Conservation (phyloP, 2,329 filamentous ascomycete genomes). For the Fusarium nygamai region DNA sequence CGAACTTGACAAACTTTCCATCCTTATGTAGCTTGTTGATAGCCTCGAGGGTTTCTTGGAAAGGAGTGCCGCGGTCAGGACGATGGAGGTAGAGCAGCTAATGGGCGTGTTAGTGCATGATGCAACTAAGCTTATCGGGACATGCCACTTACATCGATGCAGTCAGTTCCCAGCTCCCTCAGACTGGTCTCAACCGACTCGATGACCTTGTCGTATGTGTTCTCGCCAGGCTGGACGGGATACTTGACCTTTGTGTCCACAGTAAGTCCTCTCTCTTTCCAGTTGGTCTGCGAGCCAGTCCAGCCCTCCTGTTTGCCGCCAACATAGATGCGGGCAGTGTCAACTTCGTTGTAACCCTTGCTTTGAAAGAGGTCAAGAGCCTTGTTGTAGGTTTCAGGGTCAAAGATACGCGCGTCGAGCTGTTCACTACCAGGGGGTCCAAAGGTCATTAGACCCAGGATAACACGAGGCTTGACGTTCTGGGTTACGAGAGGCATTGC, state of each 20-base stretch:
- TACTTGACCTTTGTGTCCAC: constrained; percentile 82
- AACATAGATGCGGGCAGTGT: constrained; percentile 82
- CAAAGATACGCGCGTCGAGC: constrained; percentile 76
- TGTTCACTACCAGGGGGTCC: constrained; percentile 66
- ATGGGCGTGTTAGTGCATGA: constrained; percentile 5
- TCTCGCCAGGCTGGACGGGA: constrained; percentile 65
- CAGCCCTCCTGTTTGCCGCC: constrained; percentile 80
- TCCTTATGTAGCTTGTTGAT: constrained; percentile 85
- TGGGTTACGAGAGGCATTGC: constrained; percentile 59
- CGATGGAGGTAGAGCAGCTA: constrained; percentile 53
- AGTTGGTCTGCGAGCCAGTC: constrained; percentile 73
- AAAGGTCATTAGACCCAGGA: constrained; percentile 90
- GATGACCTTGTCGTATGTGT: constrained; percentile 71
- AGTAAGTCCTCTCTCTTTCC: constrained; percentile 81
- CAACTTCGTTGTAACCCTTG: constrained; percentile 85
- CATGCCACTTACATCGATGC: constrained; percentile 67
- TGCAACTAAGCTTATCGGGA: neutral
- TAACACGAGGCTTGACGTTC: constrained; percentile 70
- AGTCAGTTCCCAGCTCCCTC: constrained; percentile 76
- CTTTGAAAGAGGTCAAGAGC: constrained; percentile 79
- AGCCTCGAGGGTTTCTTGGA: constrained; percentile 81
- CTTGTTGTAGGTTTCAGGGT: constrained; percentile 72
- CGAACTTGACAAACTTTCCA: constrained; percentile 84
- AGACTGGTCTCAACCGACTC: constrained; percentile 74
- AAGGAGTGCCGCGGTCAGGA: constrained; percentile 72